Evolutionary conservation across 805 yeast species (phyloP).

Genomic region (Priceomyces medius): DNA sequence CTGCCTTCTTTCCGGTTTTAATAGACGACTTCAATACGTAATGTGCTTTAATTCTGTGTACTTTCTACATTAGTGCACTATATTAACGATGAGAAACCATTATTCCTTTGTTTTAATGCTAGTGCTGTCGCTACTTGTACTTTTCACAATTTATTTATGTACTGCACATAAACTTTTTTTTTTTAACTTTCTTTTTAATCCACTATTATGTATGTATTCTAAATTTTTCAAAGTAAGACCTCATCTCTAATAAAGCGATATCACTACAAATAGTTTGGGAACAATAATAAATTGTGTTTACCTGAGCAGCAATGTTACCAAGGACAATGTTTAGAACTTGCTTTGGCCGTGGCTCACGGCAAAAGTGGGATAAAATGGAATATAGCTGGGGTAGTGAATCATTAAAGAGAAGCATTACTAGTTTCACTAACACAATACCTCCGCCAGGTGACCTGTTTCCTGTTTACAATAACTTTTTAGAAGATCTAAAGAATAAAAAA

Average conservation of each 20-base stretch:
- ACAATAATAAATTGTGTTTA: not conserved
- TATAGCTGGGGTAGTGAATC: too few species aligned
- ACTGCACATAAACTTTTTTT: not conserved
- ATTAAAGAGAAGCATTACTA: conserved; percentile 2
- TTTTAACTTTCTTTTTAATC: not conserved
- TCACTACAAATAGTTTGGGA: not conserved
- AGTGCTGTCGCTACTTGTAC: not conserved
- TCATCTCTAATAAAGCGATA: conserved; percentile 1
- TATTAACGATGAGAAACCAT: not conserved
- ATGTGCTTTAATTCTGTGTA: conserved; percentile 4
- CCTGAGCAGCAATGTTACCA: conserved; percentile 1
- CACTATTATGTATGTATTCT: not conserved
- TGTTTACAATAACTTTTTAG: conserved; percentile 11
- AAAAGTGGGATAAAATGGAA: conserved; percentile 1
- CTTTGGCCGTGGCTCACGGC: conserved; percentile 1
- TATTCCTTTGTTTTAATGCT: not conserved
- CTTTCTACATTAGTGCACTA: not conserved
- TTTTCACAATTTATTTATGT: not conserved
- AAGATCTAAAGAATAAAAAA: conserved; percentile 13
- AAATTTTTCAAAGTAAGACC: conserved; percentile 2
- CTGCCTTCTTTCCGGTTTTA: conserved; percentile 1
- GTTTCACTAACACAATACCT: conserved; percentile 4
- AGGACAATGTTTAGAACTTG: not conserved
- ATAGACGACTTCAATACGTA: conserved; percentile 1
- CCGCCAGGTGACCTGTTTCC: conserved; percentile 11